phyloP scores from a whole-genome alignment of 768 basidiomycete species.

The Podaxis rugospora region DNA sequence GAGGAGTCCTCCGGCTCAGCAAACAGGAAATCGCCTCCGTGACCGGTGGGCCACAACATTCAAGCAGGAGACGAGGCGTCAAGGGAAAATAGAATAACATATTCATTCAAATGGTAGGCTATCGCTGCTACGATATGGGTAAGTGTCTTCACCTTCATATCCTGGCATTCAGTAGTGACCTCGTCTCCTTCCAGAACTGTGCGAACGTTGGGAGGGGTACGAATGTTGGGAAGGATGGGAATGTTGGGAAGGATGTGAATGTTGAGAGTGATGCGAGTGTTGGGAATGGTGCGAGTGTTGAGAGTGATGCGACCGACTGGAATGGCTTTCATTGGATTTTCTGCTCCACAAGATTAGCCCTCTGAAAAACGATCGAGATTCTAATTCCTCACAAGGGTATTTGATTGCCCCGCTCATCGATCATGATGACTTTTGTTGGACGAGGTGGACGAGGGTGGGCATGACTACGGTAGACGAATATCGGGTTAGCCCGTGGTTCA shows the following conservation, averaged over 20 bases:
- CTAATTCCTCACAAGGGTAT: conserved; percentile 13
- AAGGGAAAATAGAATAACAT: conserved; percentile 13
- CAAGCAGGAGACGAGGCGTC: conserved; percentile 16
- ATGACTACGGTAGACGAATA: background rate
- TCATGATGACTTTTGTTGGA: conserved; percentile 15
- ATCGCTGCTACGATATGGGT: background rate
- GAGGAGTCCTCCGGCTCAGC: conserved; percentile 64
- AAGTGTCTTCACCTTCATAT: too few relatives aligned
- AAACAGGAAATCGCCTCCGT: conserved; percentile 50
- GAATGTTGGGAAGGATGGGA: conserved; percentile 4
- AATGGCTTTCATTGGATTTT: conserved; percentile 8
- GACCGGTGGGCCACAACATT: conserved; percentile 20
- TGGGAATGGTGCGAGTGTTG: conserved; percentile 4
- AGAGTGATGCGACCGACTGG: conserved; percentile 7
- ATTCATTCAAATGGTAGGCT: background rate
- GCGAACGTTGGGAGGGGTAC: background rate
- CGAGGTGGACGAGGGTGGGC: conserved; percentile 5
- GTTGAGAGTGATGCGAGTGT: conserved; percentile 1
- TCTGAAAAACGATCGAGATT: background rate
- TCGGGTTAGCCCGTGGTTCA: background rate
- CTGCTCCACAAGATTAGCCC: background rate
- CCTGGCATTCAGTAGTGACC: conserved; percentile 1
- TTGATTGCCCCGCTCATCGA: conserved; percentile 17
- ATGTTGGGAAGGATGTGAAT: background rate
- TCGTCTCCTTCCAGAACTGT: conserved; percentile 1